Percentiles rank a stretch among this genome's conserved stretches.
phyloP scores from a whole-genome alignment of 2,329 filamentous ascomycete genomes.

The Colletotrichum camelliae region DNA sequence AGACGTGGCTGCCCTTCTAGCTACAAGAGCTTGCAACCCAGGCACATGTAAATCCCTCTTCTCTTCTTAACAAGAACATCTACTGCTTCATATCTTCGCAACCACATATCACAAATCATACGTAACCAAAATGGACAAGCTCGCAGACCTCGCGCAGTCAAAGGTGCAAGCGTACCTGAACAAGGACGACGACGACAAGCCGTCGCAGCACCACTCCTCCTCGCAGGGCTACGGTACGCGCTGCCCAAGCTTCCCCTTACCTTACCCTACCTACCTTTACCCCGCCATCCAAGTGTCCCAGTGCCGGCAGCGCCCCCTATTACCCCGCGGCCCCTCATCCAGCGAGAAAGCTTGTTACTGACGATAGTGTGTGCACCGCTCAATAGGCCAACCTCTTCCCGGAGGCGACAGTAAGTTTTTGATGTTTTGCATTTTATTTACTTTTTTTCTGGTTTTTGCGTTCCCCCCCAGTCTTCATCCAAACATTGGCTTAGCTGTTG shows the following conservation, averaged over 20 bases:
- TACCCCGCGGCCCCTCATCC: slow-evolving; percentile 1
- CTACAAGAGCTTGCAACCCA: slow-evolving; percentile 5
- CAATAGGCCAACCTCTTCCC: slow-evolving; percentile 10
- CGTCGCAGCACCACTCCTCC: slow-evolving; percentile 22
- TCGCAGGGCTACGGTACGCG: slow-evolving; percentile 10
- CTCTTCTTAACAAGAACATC: not conserved
- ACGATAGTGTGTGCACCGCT: not conserved
- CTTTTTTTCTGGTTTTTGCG: not conserved
- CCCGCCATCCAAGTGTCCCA: slow-evolving; percentile 11
- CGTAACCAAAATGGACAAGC: slow-evolving; percentile 37
- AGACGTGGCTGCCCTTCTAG: not conserved
- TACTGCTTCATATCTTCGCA: not conserved
- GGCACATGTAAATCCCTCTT: not conserved
- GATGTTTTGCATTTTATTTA: not conserved
- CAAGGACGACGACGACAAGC: slow-evolving; percentile 32
- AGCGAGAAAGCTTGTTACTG: slow-evolving; percentile 8
- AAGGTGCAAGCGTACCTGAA: slow-evolving; percentile 41
- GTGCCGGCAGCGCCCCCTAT: not conserved
- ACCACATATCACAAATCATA: not conserved
- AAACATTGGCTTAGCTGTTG: not conserved
- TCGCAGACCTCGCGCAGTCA: slow-evolving; percentile 30
- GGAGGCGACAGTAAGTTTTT: slow-evolving; percentile 33
- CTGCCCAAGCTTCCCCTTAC: not conserved
- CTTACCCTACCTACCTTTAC: not conserved
- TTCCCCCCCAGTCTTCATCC: not conserved